These are phyloP conservation scores for Plasmodium billcollinsi DNA, from an alignment of 169 alveolate species.

Conservation along the genomic window DNA sequence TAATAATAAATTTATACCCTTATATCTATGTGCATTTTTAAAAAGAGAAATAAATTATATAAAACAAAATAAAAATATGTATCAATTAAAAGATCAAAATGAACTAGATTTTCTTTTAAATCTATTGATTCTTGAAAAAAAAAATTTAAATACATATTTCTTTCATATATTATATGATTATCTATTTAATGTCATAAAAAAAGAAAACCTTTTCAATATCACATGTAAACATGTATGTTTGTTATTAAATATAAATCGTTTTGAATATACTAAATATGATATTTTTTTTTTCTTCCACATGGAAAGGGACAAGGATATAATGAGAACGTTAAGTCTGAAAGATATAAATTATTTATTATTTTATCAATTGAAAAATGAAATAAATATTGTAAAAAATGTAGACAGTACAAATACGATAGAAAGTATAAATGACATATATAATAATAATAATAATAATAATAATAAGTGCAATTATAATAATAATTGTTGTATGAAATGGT, in stretches of 20 bases:
- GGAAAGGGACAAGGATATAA: conserved; percentile 3
- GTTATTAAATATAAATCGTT: conserved; percentile 45
- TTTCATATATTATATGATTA: conserved; percentile 47
- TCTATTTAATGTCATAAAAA: conserved; percentile 36
- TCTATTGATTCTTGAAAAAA: conserved; percentile 12
- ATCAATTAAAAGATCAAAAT: conserved; percentile 19
- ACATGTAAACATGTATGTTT: conserved; percentile 51
- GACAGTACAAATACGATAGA: too few species aligned
- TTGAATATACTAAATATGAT: conserved; percentile 46
- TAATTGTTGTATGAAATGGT: too few species aligned
- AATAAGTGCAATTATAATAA: too few species aligned
- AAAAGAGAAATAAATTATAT: conserved; percentile 44
- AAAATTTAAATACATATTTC: conserved; percentile 31
- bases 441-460: neutral
- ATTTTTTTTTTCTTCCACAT: conserved; percentile 29
- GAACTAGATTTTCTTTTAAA: conserved; percentile 34
- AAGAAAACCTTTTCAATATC: neutral
- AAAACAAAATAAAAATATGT: conserved; percentile 4
- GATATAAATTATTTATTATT: conserved; percentile 57
- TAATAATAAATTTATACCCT: conserved; percentile 21
- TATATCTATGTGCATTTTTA: conserved; percentile 42
- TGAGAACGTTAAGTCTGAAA: neutral
- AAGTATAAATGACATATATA: too few species aligned
- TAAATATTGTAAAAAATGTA: neutral
- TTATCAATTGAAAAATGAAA: conserved; percentile 51